These are phyloP conservation scores for Brassica incana DNA, from an alignment of 345 rosid genomes.

Conservation along the genomic window DNA sequence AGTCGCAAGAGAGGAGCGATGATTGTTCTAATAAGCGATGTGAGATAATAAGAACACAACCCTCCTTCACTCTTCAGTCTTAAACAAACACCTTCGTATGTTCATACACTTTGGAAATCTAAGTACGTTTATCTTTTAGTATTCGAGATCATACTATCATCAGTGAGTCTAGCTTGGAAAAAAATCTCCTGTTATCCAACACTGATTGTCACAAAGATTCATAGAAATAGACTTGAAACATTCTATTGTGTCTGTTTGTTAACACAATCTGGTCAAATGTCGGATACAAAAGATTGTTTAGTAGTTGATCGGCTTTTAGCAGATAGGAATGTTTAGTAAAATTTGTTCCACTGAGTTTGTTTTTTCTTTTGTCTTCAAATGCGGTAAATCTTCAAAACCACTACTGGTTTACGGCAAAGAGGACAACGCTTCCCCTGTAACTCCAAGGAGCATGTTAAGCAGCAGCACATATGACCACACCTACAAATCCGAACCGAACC, in stretches of 20 bases:
- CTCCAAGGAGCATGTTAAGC: constrained; percentile 53
- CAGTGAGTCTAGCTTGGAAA: background rate
- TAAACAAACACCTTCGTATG: background rate
- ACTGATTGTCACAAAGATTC: too few relatives aligned
- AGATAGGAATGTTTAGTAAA: background rate
- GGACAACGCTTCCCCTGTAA: constrained; percentile 60
- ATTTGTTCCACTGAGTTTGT: constrained; percentile 17
- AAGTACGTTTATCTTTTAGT: too few relatives aligned
- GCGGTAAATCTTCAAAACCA: constrained; percentile 65
- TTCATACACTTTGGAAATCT: background rate
- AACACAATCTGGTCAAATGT: background rate
- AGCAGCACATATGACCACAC: constrained; percentile 95
- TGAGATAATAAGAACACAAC: background rate
- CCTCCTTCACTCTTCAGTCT: background rate
- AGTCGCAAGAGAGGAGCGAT: background rate
- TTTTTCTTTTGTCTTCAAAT: constrained; percentile 37
- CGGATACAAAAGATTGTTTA: background rate
- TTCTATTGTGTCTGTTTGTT: background rate
- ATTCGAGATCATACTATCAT: too few relatives aligned
- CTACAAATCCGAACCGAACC: constrained; percentile 42
- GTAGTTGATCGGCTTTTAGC: background rate
- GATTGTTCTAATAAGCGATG: background rate
- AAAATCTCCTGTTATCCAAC: too few relatives aligned
- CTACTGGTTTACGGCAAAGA: constrained; percentile 62
- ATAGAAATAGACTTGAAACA: background rate